Conservation (phyloP, 2,329 filamentous ascomycete genomes). For the Stemphylium vesicarium region DNA sequence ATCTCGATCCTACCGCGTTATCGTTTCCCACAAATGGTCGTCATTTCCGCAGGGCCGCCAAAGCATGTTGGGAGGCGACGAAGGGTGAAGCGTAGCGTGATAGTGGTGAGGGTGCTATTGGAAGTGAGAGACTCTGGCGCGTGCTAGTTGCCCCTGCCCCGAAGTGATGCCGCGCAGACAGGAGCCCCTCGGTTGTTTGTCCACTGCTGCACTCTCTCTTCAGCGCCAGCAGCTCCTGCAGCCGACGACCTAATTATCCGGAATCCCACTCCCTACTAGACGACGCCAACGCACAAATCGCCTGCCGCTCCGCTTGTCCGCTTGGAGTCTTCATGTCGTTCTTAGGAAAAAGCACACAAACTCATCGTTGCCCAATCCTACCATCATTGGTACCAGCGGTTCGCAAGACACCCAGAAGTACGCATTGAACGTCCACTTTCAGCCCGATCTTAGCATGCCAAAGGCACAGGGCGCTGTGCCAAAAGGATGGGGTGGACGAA, state of each 20-base stretch:
- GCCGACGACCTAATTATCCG: not conserved
- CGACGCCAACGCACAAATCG: not conserved
- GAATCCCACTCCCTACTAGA: not conserved
- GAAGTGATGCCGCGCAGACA: slow-evolving; percentile 9
- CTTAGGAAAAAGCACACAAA: not conserved
- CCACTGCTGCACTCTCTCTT: not conserved
- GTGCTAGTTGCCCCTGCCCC: slow-evolving; percentile 2
- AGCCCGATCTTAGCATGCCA: not conserved
- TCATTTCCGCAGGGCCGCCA: slow-evolving; percentile 5
- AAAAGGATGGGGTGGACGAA: slow-evolving; percentile 39
- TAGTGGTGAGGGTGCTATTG: not conserved
- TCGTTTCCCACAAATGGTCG: slow-evolving; percentile 12
- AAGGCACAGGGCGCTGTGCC: slow-evolving; percentile 22
- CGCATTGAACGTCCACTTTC: not conserved
- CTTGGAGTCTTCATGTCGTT: not conserved
- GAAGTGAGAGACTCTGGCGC: slow-evolving; percentile 1
- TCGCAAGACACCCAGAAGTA: not conserved
- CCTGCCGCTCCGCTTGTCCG: not conserved
- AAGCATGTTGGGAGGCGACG: not conserved
- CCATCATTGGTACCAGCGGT: not conserved
- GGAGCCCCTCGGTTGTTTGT: slow-evolving; percentile 1
- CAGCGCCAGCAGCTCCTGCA: not conserved
- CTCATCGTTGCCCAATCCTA: not conserved
- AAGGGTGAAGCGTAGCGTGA: not conserved
- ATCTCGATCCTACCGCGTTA: slow-evolving; percentile 1